phyloP scores from a whole-genome alignment of 208 protist genomes.

The Leishmania mexicana region DNA sequence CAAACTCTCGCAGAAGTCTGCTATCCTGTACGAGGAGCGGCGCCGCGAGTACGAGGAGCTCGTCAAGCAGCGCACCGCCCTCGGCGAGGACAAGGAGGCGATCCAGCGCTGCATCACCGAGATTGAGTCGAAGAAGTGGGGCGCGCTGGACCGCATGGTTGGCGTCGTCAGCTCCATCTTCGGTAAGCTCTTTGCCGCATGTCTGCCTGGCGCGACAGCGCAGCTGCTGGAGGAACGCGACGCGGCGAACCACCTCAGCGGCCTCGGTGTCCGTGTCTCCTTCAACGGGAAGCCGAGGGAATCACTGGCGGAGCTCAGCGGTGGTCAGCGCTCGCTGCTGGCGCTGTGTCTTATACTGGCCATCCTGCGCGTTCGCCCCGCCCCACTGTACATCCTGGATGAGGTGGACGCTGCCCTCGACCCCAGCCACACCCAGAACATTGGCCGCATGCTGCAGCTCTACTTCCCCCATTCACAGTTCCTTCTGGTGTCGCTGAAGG shows the following conservation, averaged over 20 bases:
- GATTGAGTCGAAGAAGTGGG: conserved; percentile 98
- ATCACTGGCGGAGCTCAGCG: conserved; percentile 98
- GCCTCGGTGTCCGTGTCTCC: conserved; percentile 95
- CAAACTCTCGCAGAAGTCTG: conserved; percentile 94
- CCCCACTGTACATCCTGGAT: conserved; percentile 99
- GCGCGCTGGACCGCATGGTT: conserved; percentile 96
- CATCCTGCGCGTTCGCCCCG: conserved; percentile 98
- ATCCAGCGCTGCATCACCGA: conserved; percentile 96
- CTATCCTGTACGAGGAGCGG: conserved; percentile 94
- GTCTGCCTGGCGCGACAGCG: conserved; percentile 96
- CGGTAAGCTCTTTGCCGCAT: conserved; percentile 97
- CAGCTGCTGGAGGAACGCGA: conserved; percentile 89
- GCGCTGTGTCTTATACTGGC: conserved; percentile 99
- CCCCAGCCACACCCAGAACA: conserved; percentile 99
- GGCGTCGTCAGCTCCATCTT: conserved; percentile 96
- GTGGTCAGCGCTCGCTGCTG: conserved; percentile 99
- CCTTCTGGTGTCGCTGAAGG: conserved; percentile 99
- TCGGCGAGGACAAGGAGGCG: conserved; percentile 96
- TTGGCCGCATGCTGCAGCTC: conserved; percentile 96
- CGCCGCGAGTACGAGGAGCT: conserved; percentile 98
- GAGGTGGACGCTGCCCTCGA: conserved; percentile 99
- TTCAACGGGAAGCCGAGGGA: conserved; percentile 99
- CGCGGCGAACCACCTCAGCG: conserved; percentile 77
- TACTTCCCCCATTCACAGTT: conserved; percentile 99
- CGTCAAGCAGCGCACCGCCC: conserved; percentile 91